Conservation (phyloP, 441 rosid genomes). For the Theobroma grandiflorum region DNA sequence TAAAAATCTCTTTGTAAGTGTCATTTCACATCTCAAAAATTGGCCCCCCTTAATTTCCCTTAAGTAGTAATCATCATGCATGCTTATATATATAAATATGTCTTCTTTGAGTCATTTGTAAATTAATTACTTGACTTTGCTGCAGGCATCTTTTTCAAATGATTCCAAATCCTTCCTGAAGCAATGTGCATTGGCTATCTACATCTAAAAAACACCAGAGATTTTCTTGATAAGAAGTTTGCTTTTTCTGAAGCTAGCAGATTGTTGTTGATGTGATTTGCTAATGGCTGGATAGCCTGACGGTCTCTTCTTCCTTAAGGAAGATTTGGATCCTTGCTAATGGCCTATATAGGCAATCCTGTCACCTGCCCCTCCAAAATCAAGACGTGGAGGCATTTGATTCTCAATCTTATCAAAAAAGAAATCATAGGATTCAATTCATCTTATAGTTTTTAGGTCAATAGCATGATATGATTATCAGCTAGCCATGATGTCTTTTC, state of each 20-base stretch:
- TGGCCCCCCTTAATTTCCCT: too few relatives aligned
- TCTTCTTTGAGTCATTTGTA: neutral
- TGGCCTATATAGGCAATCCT: neutral
- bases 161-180: constrained; percentile 33
- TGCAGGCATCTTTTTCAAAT: constrained; percentile 29
- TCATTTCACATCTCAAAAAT: neutral
- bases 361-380: neutral
- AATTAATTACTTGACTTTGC: constrained; percentile 15
- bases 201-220: constrained; percentile 9
- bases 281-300: neutral
- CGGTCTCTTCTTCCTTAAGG: neutral
- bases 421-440: too few relatives aligned
- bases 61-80: too few relatives aligned
- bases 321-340: neutral
- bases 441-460: too few relatives aligned
- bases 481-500: too few relatives aligned
- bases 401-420: too few relatives aligned
- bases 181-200: constrained; percentile 36
- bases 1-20: constrained; percentile 38
- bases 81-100: too few relatives aligned
- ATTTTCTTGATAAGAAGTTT: neutral
- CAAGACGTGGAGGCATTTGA: neutral
- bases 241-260: neutral
- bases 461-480: too few relatives aligned
- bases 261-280: neutral